Percentiles rank a stretch among this genome's conserved stretches.
These are phyloP conservation scores for Fragilaria radians DNA, from an alignment of 108 stramenopile species.

Conservation along the genomic window DNA sequence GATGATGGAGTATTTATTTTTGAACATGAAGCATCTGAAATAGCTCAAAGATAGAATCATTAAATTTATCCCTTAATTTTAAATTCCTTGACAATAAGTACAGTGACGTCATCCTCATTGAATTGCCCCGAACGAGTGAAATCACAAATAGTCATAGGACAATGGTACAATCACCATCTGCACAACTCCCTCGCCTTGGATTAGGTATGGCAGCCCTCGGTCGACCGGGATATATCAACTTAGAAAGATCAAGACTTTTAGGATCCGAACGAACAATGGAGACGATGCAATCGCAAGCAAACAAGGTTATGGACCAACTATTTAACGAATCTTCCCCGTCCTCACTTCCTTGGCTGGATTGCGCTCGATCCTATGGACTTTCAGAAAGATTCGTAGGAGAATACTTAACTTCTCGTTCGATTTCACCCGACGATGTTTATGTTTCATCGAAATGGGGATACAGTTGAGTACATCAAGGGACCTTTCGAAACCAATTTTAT, in stretches of 20 bases:
- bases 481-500: not conserved
- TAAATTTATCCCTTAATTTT: too few relatives aligned
- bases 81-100: too few relatives aligned
- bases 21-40: too few relatives aligned
- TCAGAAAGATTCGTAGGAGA: conserved; percentile 70
- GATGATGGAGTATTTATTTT: conserved; percentile 1
- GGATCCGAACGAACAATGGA: conserved; percentile 28
- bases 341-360: conserved; percentile 53
- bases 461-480: conserved; percentile 4
- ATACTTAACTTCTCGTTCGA: conserved; percentile 40
- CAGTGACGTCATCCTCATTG: too few relatives aligned
- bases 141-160: too few relatives aligned
- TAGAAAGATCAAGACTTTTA: conserved; percentile 27
- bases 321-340: conserved; percentile 7
- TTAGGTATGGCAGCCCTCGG: conserved; percentile 78
- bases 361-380: conserved; percentile 73
- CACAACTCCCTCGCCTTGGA: conserved; percentile 40
- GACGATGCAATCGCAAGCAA: conserved; percentile 52
- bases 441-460: conserved; percentile 76
- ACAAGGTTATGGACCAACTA: conserved; percentile 54
- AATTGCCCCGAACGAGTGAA: too few relatives aligned
- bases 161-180: not conserved
- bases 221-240: conserved; percentile 76
- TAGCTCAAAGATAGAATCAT: too few relatives aligned
- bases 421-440: conserved; percentile 39